Percentiles rank a stretch among this genome's conserved stretches.
These are phyloP conservation scores for Xylaria sp. DNA, from an alignment of 2,329 filamentous ascomycete genomes.

Conservation along the genomic window DNA sequence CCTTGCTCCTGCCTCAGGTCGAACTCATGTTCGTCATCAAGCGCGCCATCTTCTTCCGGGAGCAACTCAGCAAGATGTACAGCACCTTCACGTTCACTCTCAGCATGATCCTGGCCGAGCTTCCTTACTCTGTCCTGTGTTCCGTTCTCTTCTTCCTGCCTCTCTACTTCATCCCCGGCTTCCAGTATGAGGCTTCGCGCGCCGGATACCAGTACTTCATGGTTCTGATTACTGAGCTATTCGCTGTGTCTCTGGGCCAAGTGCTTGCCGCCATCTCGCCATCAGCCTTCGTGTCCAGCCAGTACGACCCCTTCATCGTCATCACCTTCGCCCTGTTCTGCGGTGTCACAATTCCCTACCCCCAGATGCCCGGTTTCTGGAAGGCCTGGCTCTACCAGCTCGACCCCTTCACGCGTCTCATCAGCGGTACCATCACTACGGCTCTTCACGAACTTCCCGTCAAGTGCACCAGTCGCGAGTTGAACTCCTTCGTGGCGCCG, in stretches of 20 bases:
- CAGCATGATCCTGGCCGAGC: slow-evolving; percentile 80
- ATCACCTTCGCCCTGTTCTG: slow-evolving; percentile 87
- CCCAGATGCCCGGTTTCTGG: slow-evolving; percentile 81
- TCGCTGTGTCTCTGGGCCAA: slow-evolving; percentile 81
- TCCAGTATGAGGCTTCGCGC: slow-evolving; percentile 65
- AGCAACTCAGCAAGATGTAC: slow-evolving; percentile 87
- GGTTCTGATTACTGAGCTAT: slow-evolving; percentile 81
- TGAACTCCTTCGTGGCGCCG: slow-evolving; percentile 72
- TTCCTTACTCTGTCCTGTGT: slow-evolving; percentile 83
- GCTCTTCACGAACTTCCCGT: slow-evolving; percentile 72
- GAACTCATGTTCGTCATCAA: slow-evolving; percentile 84
- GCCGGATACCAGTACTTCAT: slow-evolving; percentile 90
- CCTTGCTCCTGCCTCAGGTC: slow-evolving; percentile 81
- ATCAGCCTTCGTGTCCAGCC: slow-evolving; percentile 76
- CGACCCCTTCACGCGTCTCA: slow-evolving; percentile 81
- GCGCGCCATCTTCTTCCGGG: slow-evolving; percentile 83
- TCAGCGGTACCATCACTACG: slow-evolving; percentile 79
- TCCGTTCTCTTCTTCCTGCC: slow-evolving; percentile 82
- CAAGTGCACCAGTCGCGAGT: slow-evolving; percentile 63
- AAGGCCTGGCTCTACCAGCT: slow-evolving; percentile 81
- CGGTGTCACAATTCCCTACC: slow-evolving; percentile 80
- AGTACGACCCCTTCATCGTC: slow-evolving; percentile 82
- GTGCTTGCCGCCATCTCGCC: slow-evolving; percentile 79
- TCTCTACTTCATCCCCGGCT: slow-evolving; percentile 82
- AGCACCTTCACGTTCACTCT: slow-evolving; percentile 77